phyloP scores from a whole-genome alignment of 2,329 filamentous ascomycete genomes.

The Fusarium miscanthi region DNA sequence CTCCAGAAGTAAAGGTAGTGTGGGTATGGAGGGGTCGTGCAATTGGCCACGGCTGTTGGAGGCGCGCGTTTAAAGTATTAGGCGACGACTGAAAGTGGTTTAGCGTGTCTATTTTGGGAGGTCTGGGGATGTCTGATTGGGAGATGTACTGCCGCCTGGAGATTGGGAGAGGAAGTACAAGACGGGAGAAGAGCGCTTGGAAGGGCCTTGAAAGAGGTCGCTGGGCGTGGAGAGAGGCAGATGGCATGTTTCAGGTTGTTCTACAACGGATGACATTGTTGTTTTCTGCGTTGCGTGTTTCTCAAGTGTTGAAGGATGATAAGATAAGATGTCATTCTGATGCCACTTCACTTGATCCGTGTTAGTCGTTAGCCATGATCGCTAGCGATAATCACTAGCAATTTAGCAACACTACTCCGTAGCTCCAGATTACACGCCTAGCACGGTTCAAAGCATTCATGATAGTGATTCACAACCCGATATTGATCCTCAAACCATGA shows the following conservation, averaged over 20 bases:
- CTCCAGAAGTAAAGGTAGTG: constrained; percentile 10
- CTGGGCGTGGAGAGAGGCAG: constrained; percentile 38
- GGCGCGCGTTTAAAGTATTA: constrained; percentile 45
- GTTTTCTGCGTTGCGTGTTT: background rate
- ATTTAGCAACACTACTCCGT: background rate
- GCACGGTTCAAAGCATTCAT: background rate
- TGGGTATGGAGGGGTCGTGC: constrained; percentile 13
- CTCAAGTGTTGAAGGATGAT: background rate
- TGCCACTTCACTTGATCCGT: background rate
- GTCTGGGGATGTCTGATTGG: constrained; percentile 22
- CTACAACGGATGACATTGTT: background rate
- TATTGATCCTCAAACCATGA: background rate
- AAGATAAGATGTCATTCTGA: background rate
- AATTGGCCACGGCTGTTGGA: constrained; percentile 35
- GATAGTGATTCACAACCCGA: background rate
- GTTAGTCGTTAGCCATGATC: constrained; percentile 1
- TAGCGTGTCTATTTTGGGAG: constrained; percentile 43
- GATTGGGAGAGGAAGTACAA: constrained; percentile 28
- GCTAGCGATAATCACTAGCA: too few relatives aligned
- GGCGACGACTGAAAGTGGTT: constrained; percentile 28
- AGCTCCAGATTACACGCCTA: background rate
- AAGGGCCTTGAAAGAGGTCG: constrained; percentile 1
- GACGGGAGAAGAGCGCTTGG: constrained; percentile 28
- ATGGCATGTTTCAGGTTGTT: constrained; percentile 38
- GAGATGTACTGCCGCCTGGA: constrained; percentile 13